Evolutionary conservation across 2,329 filamentous ascomycete genomes (phyloP), one percentile per base, ranked within the genome.

Genomic region (Cercospora brassicicola): DNA sequence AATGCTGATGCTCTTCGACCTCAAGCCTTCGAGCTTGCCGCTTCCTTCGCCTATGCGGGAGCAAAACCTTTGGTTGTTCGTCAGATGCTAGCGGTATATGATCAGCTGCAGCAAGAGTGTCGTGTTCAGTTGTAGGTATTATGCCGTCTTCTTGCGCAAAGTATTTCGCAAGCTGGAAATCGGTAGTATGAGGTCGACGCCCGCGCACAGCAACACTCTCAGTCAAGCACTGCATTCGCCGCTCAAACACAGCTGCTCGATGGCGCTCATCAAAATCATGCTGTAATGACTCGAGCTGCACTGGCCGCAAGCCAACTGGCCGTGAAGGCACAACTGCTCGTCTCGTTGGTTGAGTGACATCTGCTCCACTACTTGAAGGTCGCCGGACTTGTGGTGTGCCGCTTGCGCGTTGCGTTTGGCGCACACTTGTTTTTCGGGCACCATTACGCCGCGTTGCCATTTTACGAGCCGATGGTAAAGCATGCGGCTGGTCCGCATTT

Each of bases 11-110:
- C 1, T 79, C 73, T 65, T 84, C 81, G 8, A 82, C 72, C 72
- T 87, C 81, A 28, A 88, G 64, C 53, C 82, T 81, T 23, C 74
- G 80, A 15, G 85, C 81, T n/a, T 51, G 67, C 39, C 71, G 67
- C 62, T 81, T 81, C 10, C 77, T 74, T 18, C 66, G 66, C 65
- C 74, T 66, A 65, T 71, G 76, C n/a, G 71, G 73, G 36, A 71
- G 42, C 6, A 48, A 15, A 28, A 55, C 48, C 9, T 26, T 55
- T 2, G 23, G 11, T 28, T 30, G 48, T 26, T 28, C 23, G 11
- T 28, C 48, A 28, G 23, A 15, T n/a, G 48, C 23, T 55, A 28
- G 23, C 48, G 23, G 13, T 13, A 26, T 4, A 28, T 55, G 23
- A 28, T 28, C 23, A 28, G 23, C 23, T 55, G 48, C 48, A 55